Percentiles rank a stretch among this genome's conserved stretches.
Conservation (phyloP, 345 rosid genomes). For the Carallia pectinifolia region DNA sequence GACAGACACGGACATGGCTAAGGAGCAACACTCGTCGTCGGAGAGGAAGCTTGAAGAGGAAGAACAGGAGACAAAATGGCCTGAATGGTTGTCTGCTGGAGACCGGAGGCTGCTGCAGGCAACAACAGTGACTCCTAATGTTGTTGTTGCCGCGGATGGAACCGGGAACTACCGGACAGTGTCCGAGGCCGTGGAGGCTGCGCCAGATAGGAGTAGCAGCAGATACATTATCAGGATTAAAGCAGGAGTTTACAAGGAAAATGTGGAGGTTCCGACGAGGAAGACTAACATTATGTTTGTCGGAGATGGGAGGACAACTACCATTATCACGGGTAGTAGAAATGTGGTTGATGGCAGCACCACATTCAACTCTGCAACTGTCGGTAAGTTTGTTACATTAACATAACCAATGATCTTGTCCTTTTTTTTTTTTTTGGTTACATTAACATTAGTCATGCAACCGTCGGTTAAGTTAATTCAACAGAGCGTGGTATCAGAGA, state of each 20-base stretch:
- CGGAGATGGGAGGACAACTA: conserved; percentile 18
- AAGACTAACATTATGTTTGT: conserved; percentile 27
- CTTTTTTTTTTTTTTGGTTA: no score
- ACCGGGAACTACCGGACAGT: conserved; percentile 26
- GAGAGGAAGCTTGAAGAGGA: conserved; percentile 18
- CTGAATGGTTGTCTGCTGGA: conserved; percentile 21
- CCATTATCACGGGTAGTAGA: conserved; percentile 19
- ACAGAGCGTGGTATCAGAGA: no score
- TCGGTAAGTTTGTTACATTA: conserved; percentile 9
- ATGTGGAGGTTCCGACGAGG: conserved; percentile 15
- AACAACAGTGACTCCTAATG: conserved; percentile 11
- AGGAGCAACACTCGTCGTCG: conserved; percentile 1
- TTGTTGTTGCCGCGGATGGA: conserved; percentile 31
- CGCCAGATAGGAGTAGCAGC: conserved; percentile 8
- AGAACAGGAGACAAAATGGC: conserved; percentile 9
- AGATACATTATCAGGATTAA: conserved; percentile 25
- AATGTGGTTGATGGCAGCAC: conserved; percentile 27
- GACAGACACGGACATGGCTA: conserved; percentile 37
- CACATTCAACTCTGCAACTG: conserved; percentile 27
- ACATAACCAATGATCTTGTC: no score
- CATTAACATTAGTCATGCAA: no score
- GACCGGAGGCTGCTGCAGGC: conserved; percentile 27
- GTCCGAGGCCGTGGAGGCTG: conserved; percentile 22
- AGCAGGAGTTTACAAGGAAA: conserved; percentile 24
- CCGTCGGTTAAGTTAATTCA: no score